A percentile compares a stretch with the other conserved stretches of the same genome.
Conservation (phyloP, 495 filamentous ascomycete genomes). For the Neurospora sp. region DNA sequence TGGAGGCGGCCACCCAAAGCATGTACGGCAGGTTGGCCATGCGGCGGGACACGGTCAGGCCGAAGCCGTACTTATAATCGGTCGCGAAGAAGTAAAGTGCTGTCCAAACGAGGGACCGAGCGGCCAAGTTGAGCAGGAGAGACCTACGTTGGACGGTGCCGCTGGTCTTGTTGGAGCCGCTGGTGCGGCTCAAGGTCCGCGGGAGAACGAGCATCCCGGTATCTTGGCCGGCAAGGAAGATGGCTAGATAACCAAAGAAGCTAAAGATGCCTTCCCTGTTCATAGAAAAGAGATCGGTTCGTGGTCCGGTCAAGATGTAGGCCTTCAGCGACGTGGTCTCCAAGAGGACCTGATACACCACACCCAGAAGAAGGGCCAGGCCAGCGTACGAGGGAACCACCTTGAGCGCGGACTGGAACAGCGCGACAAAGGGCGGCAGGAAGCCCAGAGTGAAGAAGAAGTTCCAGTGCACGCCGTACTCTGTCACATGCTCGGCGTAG, state of each 20-base stretch:
- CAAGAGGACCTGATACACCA: constrained; percentile 61
- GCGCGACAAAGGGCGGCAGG: constrained; percentile 79
- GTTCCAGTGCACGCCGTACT: constrained; percentile 99
- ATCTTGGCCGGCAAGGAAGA: constrained; percentile 84
- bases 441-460: constrained; percentile 97
- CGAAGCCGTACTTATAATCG: constrained; percentile 56
- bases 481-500: constrained; percentile 94
- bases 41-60: constrained; percentile 70
- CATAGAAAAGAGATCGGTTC: constrained; percentile 66
- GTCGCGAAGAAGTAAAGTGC: constrained; percentile 56
- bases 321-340: constrained; percentile 68
- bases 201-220: constrained; percentile 71
- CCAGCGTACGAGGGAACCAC: constrained; percentile 61
- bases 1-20: constrained; percentile 84
- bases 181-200: constrained; percentile 33
- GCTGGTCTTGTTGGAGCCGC: constrained; percentile 16
- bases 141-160: constrained; percentile 31
- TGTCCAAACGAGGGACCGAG: constrained; percentile 56
- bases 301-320: constrained; percentile 75
- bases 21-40: constrained; percentile 92
- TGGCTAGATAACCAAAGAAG: constrained; percentile 86
- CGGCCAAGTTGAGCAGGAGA: constrained; percentile 48
- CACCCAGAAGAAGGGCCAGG: constrained; percentile 54
- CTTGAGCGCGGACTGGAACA: constrained; percentile 57
- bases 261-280: constrained; percentile 93